A percentile compares a stretch with the other conserved stretches of the same genome.
Evolutionary conservation across 129 eudicot genomes (phyloP).

Genomic region (Chrysanthemum lavandulifolium): DNA sequence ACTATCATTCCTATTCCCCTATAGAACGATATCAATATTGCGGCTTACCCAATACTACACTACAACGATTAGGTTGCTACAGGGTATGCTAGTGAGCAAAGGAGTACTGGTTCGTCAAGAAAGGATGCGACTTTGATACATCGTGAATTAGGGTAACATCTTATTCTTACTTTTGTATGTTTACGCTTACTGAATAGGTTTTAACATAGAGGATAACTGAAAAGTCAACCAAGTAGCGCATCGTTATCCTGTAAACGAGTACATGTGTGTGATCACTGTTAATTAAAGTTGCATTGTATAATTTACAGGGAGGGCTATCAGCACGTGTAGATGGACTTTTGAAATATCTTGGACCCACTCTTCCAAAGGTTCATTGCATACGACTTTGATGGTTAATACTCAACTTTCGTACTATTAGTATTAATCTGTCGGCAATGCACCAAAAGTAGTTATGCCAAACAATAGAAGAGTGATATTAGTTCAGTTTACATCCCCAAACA

Average conservation of each 20-base stretch:
- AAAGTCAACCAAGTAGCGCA: background rate
- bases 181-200: conserved; percentile 2
- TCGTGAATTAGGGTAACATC: conserved; percentile 8
- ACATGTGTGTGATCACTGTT: background rate
- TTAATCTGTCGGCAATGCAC: conserved; percentile 31
- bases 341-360: conserved; percentile 54
- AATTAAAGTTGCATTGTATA: background rate
- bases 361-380: conserved; percentile 88
- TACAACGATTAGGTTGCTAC: too few species aligned
- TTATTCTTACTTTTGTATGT: background rate
- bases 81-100: conserved; percentile 60
- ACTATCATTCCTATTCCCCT: too few species aligned
- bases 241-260: background rate
- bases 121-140: conserved; percentile 21
- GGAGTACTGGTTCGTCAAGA: conserved; percentile 50
- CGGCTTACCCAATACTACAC: too few species aligned
- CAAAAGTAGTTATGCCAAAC: conserved; percentile 1
- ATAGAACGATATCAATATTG: too few species aligned
- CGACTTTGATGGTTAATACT: conserved; percentile 75
- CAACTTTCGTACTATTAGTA: conserved; percentile 57
- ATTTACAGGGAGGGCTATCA: conserved; percentile 58
- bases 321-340: conserved; percentile 53
- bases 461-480: too few species aligned
- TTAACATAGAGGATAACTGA: background rate
- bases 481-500: too few species aligned